Evolutionary conservation across 129 eudicot genomes (phyloP), one percentile per base, ranked within the genome.

Genomic region (Gnaphalium uliginosum): DNA sequence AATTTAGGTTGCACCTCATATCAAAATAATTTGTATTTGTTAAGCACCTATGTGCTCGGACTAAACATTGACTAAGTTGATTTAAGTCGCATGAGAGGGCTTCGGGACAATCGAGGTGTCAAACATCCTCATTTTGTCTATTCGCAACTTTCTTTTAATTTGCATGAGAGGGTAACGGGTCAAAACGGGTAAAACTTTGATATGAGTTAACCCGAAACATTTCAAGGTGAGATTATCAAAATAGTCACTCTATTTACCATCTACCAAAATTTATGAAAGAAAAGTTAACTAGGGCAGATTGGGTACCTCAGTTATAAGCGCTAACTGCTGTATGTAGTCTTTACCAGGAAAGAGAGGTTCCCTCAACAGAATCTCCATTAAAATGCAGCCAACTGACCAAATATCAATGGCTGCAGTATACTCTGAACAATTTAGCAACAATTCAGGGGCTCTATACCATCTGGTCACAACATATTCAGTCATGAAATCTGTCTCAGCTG

Each of bases 331-430:
- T 66, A 88, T 83, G 69, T 92, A 92, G 79, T 92, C 98, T 86
- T 85, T 92, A 59, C 98, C 98, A 11, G 98, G 98, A 78, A 92
- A 92, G 21, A 92, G 85, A 25, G 98, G 87, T 66, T 90, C 92
- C 81, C 98, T 86, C 77, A 81, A 79, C 65, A 92, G 72, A 50
- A 92, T 88, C 82, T 92, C 98, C 98, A 92, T 87, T 74, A 92
- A 81, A 67, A 92, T 92, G 83, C 98, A 90, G 37, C 98, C 98
- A 69, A 92, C 98, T 19, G 98, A 89, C 98, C 98, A 92, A 66
- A 90, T 90, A 81, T 92, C 96, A 48, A 92, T 90, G 29, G 98
- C 98, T 39, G 98, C 91, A 68, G 98, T 92, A 76, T 92, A 92
- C 81, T 89, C 96, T 4, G 98, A 86, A 76, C 98, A 92, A 66